A percentile compares a stretch with the other conserved stretches of the same genome.
Conservation (phyloP, 441 rosid species). For the Gossypium laxum region DNA sequence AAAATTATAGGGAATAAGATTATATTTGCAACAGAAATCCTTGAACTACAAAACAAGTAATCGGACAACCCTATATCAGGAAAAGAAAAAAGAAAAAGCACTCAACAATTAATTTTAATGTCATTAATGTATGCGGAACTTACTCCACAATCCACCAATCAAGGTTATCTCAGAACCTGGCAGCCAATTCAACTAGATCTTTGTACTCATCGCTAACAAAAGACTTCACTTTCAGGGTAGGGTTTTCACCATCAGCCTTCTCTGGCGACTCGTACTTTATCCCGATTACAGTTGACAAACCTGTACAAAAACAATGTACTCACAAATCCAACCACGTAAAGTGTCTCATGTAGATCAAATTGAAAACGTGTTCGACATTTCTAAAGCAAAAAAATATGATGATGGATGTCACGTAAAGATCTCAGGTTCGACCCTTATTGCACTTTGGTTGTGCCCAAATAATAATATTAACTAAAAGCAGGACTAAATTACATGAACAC, state of each 20-base stretch:
- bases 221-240: slow-evolving; percentile 58
- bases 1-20: not conserved
- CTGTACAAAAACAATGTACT: slow-evolving; percentile 23
- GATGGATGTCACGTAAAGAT: not conserved
- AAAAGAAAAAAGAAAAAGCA: not conserved
- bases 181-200: slow-evolving; percentile 52
- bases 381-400: not conserved
- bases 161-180: slow-evolving; percentile 32
- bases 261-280: slow-evolving; percentile 64
- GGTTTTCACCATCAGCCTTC: slow-evolving; percentile 20
- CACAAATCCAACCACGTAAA: not conserved
- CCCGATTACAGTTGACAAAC: slow-evolving; percentile 63
- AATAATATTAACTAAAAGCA: not conserved
- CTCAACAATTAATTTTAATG: not conserved
- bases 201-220: slow-evolving; percentile 56
- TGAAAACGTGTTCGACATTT: not conserved
- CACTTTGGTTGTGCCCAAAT: not conserved
- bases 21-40: not conserved
- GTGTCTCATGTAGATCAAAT: not conserved
- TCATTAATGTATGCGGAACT: not conserved
- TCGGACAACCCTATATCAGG: not conserved
- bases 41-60: not conserved
- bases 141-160: not conserved
- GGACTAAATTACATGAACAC: not conserved
- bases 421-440: not conserved